These are phyloP conservation scores for Coemansia aciculifera DNA, from an alignment of 192 early-diverging fungal genomes.

Conservation along the genomic window DNA sequence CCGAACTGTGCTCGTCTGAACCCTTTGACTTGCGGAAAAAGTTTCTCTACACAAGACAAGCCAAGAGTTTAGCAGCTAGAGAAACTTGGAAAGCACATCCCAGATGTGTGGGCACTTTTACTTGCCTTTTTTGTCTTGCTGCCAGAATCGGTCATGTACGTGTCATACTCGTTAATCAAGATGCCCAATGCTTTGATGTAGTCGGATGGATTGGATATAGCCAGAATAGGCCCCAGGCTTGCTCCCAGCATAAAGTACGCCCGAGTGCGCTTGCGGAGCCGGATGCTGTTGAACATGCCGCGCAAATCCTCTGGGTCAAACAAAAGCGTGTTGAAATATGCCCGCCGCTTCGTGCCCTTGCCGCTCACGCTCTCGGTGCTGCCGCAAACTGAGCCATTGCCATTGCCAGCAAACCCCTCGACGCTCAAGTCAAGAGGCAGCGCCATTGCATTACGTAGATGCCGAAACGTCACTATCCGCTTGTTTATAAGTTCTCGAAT, in stretches of 20 bases:
- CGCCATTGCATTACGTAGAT: constrained; percentile 52
- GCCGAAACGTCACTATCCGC: constrained; percentile 56
- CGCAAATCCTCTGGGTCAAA: constrained; percentile 48
- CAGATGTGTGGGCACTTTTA: not conserved
- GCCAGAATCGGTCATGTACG: constrained; percentile 49
- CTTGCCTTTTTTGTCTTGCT: constrained; percentile 45
- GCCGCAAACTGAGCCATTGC: not conserved
- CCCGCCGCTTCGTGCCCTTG: constrained; percentile 28
- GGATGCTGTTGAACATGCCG: constrained; percentile 51
- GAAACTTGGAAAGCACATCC: not conserved
- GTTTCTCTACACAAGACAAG: constrained; percentile 18
- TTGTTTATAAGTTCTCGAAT: constrained; percentile 54
- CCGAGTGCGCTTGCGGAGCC: constrained; percentile 55
- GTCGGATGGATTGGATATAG: constrained; percentile 62
- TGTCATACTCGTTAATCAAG: constrained; percentile 61
- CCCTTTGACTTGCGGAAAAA: constrained; percentile 55
- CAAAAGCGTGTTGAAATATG: constrained; percentile 51
- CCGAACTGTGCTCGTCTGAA: constrained; percentile 41
- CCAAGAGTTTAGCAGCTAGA: not conserved
- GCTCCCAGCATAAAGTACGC: constrained; percentile 67
- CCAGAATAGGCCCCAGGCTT: constrained; percentile 64
- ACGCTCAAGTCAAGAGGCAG: constrained; percentile 28
- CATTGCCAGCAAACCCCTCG: not conserved
- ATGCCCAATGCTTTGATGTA: constrained; percentile 64
- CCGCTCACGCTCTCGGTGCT: not conserved